Evolutionary conservation across 768 basidiomycete species (phyloP).

Genomic region (Mycena epipterygia): DNA sequence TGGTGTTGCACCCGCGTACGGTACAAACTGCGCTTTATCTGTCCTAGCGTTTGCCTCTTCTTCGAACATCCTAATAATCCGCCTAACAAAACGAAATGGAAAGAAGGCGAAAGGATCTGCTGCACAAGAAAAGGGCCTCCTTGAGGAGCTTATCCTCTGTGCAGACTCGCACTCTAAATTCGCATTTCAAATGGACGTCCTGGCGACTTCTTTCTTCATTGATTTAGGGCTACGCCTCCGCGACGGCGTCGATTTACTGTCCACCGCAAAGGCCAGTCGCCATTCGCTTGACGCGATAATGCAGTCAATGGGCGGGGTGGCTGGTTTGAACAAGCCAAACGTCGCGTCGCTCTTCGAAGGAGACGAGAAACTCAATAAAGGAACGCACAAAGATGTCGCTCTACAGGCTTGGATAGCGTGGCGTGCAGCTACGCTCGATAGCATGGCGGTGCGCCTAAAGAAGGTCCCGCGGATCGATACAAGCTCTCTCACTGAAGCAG

Average conservation of each 20-base stretch:
- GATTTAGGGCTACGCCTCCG: conserved; percentile 54
- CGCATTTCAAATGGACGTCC: conserved; percentile 62
- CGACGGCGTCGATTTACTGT: conserved; percentile 58
- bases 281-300: conserved; percentile 51
- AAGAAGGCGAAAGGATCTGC: conserved; percentile 7
- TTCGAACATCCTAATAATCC: conserved; percentile 51
- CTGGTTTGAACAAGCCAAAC: conserved; percentile 40
- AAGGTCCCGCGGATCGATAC: conserved; percentile 43
- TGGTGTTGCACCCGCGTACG: conserved; percentile 61
- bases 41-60: conserved; percentile 56
- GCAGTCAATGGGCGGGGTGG: conserved; percentile 54
- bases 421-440: conserved; percentile 45
- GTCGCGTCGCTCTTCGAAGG: conserved; percentile 48
- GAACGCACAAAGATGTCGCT: conserved; percentile 43
- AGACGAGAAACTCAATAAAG: conserved; percentile 37
- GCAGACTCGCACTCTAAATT: conserved; percentile 46
- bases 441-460: conserved; percentile 33
- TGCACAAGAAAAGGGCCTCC: conserved; percentile 34
- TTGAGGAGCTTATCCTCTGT: conserved; percentile 51
- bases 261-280: conserved; percentile 43
- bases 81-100: conserved; percentile 39
- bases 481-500: conserved; percentile 40
- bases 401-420: conserved; percentile 62
- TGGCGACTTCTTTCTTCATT: conserved; percentile 53
- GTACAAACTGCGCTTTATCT: conserved; percentile 48